A percentile compares a stretch with the other conserved stretches of the same genome.
phyloP scores from a whole-genome alignment of 2,329 filamentous ascomycete genomes.

The Macrophomina tecta region DNA sequence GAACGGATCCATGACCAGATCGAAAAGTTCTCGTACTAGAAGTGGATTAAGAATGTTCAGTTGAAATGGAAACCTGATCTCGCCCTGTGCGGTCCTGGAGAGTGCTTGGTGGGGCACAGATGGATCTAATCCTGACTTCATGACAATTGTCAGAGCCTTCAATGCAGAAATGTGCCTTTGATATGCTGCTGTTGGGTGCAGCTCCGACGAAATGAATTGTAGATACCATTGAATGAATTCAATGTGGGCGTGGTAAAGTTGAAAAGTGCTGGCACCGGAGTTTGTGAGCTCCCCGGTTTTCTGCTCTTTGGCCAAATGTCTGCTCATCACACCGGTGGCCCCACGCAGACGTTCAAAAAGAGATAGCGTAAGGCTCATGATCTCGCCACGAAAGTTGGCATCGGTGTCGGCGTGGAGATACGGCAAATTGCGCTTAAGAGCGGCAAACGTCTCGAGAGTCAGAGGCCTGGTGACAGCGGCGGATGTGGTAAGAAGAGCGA shows the following conservation, averaged over 20 bases:
- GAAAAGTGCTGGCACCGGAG: slow-evolving; percentile 18
- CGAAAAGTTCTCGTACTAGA: slow-evolving; percentile 69
- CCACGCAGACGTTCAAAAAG: slow-evolving; percentile 73
- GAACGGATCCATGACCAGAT: slow-evolving; percentile 86
- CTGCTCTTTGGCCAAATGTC: slow-evolving; percentile 26
- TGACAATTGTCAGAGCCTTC: slow-evolving; percentile 70
- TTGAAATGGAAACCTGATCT: slow-evolving; percentile 57
- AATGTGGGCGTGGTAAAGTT: slow-evolving; percentile 56
- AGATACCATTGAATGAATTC: slow-evolving; percentile 78
- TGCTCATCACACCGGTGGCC: slow-evolving; percentile 42
- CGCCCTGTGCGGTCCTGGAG: slow-evolving; percentile 56
- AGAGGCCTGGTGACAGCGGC: slow-evolving; percentile 77
- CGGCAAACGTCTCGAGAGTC: slow-evolving; percentile 63
- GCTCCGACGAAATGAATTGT: slow-evolving; percentile 72
- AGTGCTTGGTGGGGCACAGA: slow-evolving; percentile 45
- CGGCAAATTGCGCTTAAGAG: slow-evolving; percentile 69
- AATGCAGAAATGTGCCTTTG: slow-evolving; percentile 85
- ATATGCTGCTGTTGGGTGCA: slow-evolving; percentile 84
- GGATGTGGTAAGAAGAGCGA: slow-evolving; percentile 80
- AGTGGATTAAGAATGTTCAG: slow-evolving; percentile 50
- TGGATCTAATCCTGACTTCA: slow-evolving; percentile 71
- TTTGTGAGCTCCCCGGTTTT: not conserved
- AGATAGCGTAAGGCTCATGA: slow-evolving; percentile 75
- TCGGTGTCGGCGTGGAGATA: slow-evolving; percentile 83
- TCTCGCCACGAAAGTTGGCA: slow-evolving; percentile 82